Evolutionary conservation across 768 basidiomycete genomes (phyloP).

Genomic region (Punctularia strigosozonata): DNA sequence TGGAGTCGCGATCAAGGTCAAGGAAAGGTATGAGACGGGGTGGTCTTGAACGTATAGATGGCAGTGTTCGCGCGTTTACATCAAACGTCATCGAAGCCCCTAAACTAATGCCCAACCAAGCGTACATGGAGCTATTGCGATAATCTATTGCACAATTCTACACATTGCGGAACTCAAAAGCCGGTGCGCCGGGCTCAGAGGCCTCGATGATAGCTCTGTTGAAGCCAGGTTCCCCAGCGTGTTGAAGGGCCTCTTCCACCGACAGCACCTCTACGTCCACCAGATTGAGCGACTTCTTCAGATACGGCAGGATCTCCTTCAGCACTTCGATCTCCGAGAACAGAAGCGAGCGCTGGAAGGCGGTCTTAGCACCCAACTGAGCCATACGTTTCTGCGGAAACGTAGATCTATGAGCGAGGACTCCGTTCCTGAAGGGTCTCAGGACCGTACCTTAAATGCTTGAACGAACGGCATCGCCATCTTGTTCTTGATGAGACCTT

Average conservation of each 20-base stretch:
- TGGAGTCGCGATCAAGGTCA: too few species aligned
- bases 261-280: constrained; percentile 59
- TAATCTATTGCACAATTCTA: constrained; percentile 7
- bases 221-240: constrained; percentile 43
- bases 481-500: constrained; percentile 91
- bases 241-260: constrained; percentile 54
- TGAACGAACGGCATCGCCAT: constrained; percentile 92
- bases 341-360: constrained; percentile 71
- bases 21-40: too few species aligned
- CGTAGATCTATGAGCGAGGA: neutral
- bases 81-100: neutral
- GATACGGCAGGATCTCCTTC: constrained; percentile 59
- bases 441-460: constrained; percentile 65
- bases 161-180: constrained; percentile 82
- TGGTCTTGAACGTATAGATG: too few species aligned
- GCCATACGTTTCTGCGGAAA: constrained; percentile 61
- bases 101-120: neutral
- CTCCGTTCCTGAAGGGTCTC: too few species aligned
- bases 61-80: too few species aligned
- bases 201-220: constrained; percentile 60
- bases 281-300: constrained; percentile 65
- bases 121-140: neutral
- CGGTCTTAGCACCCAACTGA: constrained; percentile 61
- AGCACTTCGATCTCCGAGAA: constrained; percentile 78
- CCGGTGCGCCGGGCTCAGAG: constrained; percentile 83